These are phyloP conservation scores for Avicennia marina DNA, from an alignment of 257 asterid genomes.

Conservation along the genomic window DNA sequence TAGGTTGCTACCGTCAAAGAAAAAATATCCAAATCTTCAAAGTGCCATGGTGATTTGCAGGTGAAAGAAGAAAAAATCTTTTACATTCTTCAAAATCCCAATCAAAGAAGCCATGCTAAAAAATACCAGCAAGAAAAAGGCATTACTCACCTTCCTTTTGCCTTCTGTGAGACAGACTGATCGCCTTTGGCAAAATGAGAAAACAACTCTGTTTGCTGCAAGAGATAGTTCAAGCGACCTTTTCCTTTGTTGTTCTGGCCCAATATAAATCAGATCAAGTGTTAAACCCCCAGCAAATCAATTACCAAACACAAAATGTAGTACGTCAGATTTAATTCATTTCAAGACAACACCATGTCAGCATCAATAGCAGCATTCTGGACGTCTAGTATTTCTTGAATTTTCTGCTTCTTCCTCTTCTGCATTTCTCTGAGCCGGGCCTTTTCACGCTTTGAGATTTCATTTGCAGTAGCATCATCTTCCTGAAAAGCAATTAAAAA, in stretches of 20 bases:
- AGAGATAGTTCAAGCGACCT: constrained; percentile 88
- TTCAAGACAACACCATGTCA: constrained; percentile 62
- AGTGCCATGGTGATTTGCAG: too few relatives aligned
- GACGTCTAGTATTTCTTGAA: constrained; percentile 81
- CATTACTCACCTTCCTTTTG: constrained; percentile 62
- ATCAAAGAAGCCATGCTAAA: too few relatives aligned
- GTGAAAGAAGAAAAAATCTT: too few relatives aligned
- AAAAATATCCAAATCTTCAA: too few relatives aligned
- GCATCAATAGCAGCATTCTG: constrained; percentile 96
- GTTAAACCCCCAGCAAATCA: neutral
- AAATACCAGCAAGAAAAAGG: neutral
- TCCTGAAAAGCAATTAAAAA: constrained; percentile 36
- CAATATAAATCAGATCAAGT: constrained; percentile 19
- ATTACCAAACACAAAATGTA: neutral
- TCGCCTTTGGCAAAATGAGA: constrained; percentile 97
- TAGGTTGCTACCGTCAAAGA: too few relatives aligned
- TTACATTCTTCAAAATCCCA: too few relatives aligned
- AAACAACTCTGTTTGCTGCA: constrained; percentile 96
- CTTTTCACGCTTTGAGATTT: constrained; percentile 67
- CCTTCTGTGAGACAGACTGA: constrained; percentile 58
- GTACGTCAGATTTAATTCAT: neutral
- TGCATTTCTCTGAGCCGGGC: constrained; percentile 78
- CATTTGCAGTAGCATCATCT: constrained; percentile 42
- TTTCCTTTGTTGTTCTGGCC: constrained; percentile 87
- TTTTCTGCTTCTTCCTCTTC: constrained; percentile 71